A percentile compares a stretch with the other conserved stretches of the same genome.
phyloP scores from a whole-genome alignment of 1,139 yeast species.

The Arxiozyma telluris region DNA sequence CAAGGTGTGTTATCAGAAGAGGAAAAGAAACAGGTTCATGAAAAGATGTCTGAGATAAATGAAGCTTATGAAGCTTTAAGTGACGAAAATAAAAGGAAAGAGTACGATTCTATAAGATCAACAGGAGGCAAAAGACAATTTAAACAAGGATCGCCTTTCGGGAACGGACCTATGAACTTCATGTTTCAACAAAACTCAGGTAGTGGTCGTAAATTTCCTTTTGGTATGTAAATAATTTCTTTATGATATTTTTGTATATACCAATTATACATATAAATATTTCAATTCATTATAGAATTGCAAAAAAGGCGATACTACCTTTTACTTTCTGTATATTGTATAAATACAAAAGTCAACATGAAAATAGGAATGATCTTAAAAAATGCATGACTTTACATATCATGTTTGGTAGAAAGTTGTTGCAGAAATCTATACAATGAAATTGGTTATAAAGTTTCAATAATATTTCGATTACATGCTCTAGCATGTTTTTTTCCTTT shows the following conservation, averaged over 20 bases:
- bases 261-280: not conserved
- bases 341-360: too few species aligned
- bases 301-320: not conserved
- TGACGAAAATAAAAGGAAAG: slow-evolving; percentile 50
- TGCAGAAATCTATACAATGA: not conserved
- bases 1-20: slow-evolving; percentile 56
- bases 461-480: not conserved
- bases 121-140: slow-evolving; percentile 6
- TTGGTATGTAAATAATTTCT: slow-evolving; percentile 3
- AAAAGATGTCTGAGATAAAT: slow-evolving; percentile 84
- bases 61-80: slow-evolving; percentile 85
- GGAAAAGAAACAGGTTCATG: slow-evolving; percentile 66
- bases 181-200: slow-evolving; percentile 6
- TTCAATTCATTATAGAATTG: not conserved
- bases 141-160: slow-evolving; percentile 8
- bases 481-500: not conserved
- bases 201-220: slow-evolving; percentile 5
- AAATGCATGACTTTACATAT: not conserved
- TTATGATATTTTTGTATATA: not conserved
- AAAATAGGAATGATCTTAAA: not conserved
- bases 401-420: not conserved
- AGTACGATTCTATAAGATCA: slow-evolving; percentile 47
- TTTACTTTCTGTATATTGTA: too few species aligned
- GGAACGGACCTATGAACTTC: slow-evolving; percentile 1
- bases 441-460: too few species aligned